A percentile compares a stretch with the other conserved stretches of the same genome.
These are phyloP conservation scores for Chytriomyces sp. DNA, from an alignment of 192 early-diverging fungal genomes.

Conservation along the genomic window DNA sequence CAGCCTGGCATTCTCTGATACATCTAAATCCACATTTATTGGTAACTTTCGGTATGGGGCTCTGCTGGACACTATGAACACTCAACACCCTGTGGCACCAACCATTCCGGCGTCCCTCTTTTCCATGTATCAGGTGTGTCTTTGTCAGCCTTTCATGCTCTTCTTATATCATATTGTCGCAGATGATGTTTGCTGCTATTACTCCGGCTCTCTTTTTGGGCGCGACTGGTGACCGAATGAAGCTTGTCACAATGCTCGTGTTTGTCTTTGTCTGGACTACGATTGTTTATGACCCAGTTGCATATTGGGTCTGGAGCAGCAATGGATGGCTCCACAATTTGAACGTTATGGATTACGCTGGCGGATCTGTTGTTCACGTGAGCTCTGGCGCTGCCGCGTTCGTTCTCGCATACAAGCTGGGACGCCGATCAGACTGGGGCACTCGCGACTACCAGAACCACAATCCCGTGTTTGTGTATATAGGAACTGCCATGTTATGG, in stretches of 20 bases:
- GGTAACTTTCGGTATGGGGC: conserved; percentile 75
- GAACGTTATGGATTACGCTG: conserved; percentile 27
- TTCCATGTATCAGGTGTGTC: conserved; percentile 64
- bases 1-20: conserved; percentile 79
- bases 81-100: conserved; percentile 57
- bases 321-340: conserved; percentile 26
- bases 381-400: conserved; percentile 38
- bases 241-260: conserved; percentile 81
- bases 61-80: conserved; percentile 45
- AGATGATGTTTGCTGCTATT: conserved; percentile 89
- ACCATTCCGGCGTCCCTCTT: conserved; percentile 67
- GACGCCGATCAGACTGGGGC: conserved; percentile 9
- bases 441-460: conserved; percentile 35
- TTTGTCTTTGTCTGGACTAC: conserved; percentile 92
- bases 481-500: conserved; percentile 78
- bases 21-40: conserved; percentile 52
- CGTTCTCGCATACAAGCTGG: conserved; percentile 68
- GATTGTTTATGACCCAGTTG: conserved; percentile 53
- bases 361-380: conserved; percentile 23
- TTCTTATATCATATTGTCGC: conserved; percentile 44
- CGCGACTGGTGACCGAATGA: conserved; percentile 84
- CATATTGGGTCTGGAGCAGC: background rate
- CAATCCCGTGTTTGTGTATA: conserved; percentile 75
- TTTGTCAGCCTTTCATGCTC: conserved; percentile 59
- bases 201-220: conserved; percentile 90